Evolutionary conservation across 2,329 filamentous ascomycete genomes (phyloP).

Genomic region (Rasamsonia emersonii): DNA sequence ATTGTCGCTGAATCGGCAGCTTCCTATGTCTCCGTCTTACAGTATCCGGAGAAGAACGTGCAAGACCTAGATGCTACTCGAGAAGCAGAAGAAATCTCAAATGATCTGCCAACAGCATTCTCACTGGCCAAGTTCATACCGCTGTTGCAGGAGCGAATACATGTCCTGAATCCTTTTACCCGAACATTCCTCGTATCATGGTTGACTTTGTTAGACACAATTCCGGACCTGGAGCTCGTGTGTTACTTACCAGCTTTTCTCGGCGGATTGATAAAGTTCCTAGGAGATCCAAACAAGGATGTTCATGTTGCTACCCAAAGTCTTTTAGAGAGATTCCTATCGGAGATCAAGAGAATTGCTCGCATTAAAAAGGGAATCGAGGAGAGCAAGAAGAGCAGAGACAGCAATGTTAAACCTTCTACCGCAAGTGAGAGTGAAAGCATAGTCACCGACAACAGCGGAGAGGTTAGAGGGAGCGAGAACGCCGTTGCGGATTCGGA

Average conservation of each 20-base stretch:
- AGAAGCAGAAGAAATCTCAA: slow-evolving; percentile 26
- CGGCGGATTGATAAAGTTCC: slow-evolving; percentile 78
- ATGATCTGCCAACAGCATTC: slow-evolving; percentile 73
- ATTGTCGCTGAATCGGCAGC: slow-evolving; percentile 93
- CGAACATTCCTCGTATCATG: slow-evolving; percentile 91
- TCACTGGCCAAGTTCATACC: slow-evolving; percentile 87
- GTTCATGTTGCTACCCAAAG: slow-evolving; percentile 90
- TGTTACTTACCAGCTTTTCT: slow-evolving; percentile 88
- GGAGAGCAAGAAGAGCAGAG: slow-evolving; percentile 66
- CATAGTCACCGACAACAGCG: slow-evolving; percentile 41
- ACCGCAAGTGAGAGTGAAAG: slow-evolving; percentile 61
- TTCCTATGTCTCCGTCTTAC: slow-evolving; percentile 84
- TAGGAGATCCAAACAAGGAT: slow-evolving; percentile 83
- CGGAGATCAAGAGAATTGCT: slow-evolving; percentile 90
- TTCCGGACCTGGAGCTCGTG: slow-evolving; percentile 91
- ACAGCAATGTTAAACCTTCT: slow-evolving; percentile 61
- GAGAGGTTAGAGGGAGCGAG: slow-evolving; percentile 39
- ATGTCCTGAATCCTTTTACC: slow-evolving; percentile 89
- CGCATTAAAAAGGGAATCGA: slow-evolving; percentile 85
- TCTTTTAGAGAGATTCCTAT: slow-evolving; percentile 80
- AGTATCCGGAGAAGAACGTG: slow-evolving; percentile 47
- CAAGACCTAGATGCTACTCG: slow-evolving; percentile 31
- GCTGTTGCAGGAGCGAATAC: slow-evolving; percentile 84
- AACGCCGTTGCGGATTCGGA: slow-evolving; percentile 46
- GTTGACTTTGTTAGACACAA: slow-evolving; percentile 91